Conservation (phyloP, 2,329 filamentous ascomycete genomes). For the Pseudogymnoascus sp. region DNA sequence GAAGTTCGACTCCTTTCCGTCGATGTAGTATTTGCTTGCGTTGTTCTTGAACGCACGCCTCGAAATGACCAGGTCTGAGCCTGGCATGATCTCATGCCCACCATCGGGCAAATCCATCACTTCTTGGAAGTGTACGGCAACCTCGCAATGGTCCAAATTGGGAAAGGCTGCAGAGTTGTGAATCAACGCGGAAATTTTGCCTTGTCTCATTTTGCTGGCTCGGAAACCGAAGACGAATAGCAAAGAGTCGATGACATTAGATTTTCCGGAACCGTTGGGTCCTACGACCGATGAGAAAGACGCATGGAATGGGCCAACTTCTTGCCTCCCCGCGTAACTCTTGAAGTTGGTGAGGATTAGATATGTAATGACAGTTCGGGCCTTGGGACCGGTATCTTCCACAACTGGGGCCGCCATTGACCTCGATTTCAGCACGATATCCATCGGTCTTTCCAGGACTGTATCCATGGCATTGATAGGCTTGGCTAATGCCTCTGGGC, state of each 20-base stretch:
- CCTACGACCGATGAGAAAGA: conserved; percentile 98
- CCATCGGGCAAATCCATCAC: conserved; percentile 81
- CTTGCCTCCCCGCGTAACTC: conserved; percentile 90
- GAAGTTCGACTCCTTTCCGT: conserved; percentile 82
- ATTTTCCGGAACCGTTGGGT: conserved; percentile 96
- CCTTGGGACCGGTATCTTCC: conserved; percentile 69
- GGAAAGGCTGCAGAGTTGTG: conserved; percentile 89
- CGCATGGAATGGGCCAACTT: conserved; percentile 92
- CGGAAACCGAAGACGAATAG: conserved; percentile 99
- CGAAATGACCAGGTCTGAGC: conserved; percentile 81
- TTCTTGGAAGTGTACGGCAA: conserved; percentile 93
- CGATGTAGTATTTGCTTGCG: conserved; percentile 96
- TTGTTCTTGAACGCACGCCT: conserved; percentile 96
- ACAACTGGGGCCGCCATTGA: conserved; percentile 60
- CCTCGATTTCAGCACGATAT: conserved; percentile 83
- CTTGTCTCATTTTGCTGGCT: conserved; percentile 98
- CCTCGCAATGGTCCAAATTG: conserved; percentile 83
- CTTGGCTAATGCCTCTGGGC: conserved; percentile 48
- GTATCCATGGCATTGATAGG: conserved; percentile 71
- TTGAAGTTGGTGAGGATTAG: conserved; percentile 95
- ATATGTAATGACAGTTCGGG: conserved; percentile 87
- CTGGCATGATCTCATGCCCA: conserved; percentile 66
- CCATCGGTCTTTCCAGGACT: conserved; percentile 80
- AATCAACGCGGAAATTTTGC: conserved; percentile 94
- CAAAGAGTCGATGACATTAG: conserved; percentile 95